phyloP scores from a whole-genome alignment of 2,329 filamentous ascomycete genomes.

The Hypocreales sp. region DNA sequence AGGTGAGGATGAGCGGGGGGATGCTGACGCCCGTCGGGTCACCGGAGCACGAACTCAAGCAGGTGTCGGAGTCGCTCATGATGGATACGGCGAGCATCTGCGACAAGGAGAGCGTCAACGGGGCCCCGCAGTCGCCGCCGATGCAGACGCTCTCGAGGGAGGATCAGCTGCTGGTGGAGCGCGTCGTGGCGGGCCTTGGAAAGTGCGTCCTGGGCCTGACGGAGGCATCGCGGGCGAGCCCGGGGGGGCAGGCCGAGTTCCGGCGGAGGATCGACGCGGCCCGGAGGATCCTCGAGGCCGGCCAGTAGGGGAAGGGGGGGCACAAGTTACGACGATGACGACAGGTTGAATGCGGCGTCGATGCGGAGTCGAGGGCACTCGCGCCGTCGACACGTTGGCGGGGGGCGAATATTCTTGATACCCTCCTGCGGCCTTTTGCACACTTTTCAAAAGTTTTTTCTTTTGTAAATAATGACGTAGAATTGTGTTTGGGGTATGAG shows the following conservation, averaged over 20 bases:
- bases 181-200: slow-evolving; percentile 42
- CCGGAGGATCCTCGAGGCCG: slow-evolving; percentile 56
- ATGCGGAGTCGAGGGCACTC: no score
- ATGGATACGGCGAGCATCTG: slow-evolving; percentile 28
- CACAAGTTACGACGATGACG: background rate
- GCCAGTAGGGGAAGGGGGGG: background rate
- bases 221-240: slow-evolving; percentile 35
- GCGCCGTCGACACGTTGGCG: no score
- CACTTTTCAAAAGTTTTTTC: no score
- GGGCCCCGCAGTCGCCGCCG: slow-evolving; percentile 19
- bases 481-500: no score
- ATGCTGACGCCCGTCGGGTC: slow-evolving; percentile 32
- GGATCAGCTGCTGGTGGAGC: slow-evolving; percentile 44
- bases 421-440: no score
- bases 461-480: no score
- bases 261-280: slow-evolving; percentile 62
- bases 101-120: slow-evolving; percentile 16
- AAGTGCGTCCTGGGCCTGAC: slow-evolving; percentile 43
- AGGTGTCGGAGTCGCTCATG: slow-evolving; percentile 31
- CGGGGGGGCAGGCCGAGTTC: slow-evolving; percentile 48
- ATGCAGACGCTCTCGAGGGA: slow-evolving; percentile 34
- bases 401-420: no score
- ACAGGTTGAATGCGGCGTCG: no score
- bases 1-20: slow-evolving; percentile 27
- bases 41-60: slow-evolving; percentile 31